Percentiles rank a stretch among this genome's conserved stretches.
phyloP scores from a whole-genome alignment of 305 asterid genomes.

The Solanum hybrid region DNA sequence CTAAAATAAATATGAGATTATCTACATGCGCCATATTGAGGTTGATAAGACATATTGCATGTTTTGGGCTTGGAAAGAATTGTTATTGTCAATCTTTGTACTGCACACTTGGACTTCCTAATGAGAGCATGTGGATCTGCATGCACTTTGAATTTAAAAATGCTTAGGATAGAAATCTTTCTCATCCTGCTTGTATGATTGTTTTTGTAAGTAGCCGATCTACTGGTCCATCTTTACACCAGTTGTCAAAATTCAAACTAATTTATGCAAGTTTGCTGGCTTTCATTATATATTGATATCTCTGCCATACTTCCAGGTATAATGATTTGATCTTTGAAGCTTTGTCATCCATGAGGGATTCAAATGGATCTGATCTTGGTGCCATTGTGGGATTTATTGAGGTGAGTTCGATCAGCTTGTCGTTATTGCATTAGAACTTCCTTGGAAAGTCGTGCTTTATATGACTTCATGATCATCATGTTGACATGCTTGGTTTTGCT shows the following conservation, averaged over 20 bases:
- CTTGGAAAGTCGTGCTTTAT: background rate
- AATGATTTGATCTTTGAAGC: slow-evolving; percentile 45
- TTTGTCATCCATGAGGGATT: slow-evolving; percentile 30
- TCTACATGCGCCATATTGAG: background rate
- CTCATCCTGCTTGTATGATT: background rate
- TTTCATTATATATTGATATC: background rate
- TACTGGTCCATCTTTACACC: background rate
- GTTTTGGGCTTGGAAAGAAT: background rate
- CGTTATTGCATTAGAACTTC: background rate
- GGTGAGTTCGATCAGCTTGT: slow-evolving; percentile 24
- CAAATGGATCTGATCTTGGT: slow-evolving; percentile 35
- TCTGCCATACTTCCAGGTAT: slow-evolving; percentile 25
- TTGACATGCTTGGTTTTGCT: background rate
- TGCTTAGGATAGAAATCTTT: background rate
- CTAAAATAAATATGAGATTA: background rate
- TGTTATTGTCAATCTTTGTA: background rate
- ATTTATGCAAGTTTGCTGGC: background rate
- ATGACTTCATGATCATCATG: background rate
- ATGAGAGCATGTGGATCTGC: background rate
- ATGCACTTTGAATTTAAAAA: background rate
- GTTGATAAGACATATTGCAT: background rate
- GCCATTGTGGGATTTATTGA: slow-evolving; percentile 39
- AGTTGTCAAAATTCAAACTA: slow-evolving; percentile 4
- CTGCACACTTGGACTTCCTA: background rate
- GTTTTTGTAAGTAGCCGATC: background rate